Evolutionary conservation across 2,329 filamentous ascomycete species (phyloP), one percentile per base, ranked within the genome.

Genomic region (Zymoseptoria tritici): DNA sequence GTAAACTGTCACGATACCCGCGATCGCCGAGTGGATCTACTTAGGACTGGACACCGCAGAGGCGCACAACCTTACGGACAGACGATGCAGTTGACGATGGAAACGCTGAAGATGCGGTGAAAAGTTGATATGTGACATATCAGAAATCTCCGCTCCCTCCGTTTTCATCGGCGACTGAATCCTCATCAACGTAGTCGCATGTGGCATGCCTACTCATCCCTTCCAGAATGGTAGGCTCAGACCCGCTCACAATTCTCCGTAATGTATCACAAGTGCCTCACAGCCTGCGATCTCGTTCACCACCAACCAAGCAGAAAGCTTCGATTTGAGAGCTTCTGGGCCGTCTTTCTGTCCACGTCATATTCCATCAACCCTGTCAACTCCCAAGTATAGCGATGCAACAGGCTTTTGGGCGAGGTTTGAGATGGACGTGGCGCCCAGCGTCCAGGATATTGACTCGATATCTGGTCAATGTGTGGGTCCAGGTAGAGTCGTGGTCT

Each of bases 41-140:
- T n/a, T 7, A 13, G 13, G 5, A 46, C 4, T 16, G 13, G 36
- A n/a, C 13, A 46, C 36, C 26, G 36, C 36, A 46, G 36, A 46
- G 2, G 3, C 16, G 36, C 36, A 46, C 13, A 13, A n/a, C 36
- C 36, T 46, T n/a, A 46, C 36, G 58, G 22, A 59, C 57, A 31
- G 11, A 62, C 60, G 57, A 57, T 57, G 61, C 60, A 62, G 16
- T 53, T 16, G 50, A 52, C 55, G 58, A 29, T 42, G 42, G 29
- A n/a, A 46, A 6, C 13, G 50, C 9, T 31, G 26, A 60, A 64
- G 57, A 36, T 60, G 62, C 58, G 61, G 58, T 64, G 57, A 57
- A 67, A 67, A 67, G 62, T 59, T 65, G 65, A 68, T 59, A 60
- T 54, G 60, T 68, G 58, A 46, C 62, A 66, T 68, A 65, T 62